A percentile compares a stretch with the other conserved stretches of the same genome.
phyloP scores from a whole-genome alignment of 768 basidiomycete genomes.

The Pulveroboletus sp. region DNA sequence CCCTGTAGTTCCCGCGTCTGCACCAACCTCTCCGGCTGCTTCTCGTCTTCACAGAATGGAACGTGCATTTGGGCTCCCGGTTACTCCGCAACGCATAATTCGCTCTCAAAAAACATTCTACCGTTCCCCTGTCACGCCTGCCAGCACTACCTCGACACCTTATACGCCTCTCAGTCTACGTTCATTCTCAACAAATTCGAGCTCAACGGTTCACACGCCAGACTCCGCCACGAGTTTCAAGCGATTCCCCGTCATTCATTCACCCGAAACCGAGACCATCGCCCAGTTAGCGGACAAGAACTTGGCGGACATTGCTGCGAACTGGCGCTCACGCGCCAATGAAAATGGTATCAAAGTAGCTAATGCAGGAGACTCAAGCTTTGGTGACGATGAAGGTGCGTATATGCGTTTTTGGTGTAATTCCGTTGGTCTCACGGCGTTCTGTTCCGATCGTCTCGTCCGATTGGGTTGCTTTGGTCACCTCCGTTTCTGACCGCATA shows the following conservation, averaged over 20 bases:
- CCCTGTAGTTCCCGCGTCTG: conserved; percentile 37
- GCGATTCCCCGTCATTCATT: conserved; percentile 40
- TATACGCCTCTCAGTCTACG: conserved; percentile 69
- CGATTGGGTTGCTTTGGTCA: not conserved
- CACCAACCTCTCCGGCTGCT: conserved; percentile 42
- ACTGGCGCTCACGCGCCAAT: conserved; percentile 68
- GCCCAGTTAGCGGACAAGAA: conserved; percentile 39
- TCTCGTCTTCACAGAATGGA: conserved; percentile 33
- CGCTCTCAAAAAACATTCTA: conserved; percentile 41
- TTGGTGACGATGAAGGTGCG: conserved; percentile 48
- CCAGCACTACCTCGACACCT: conserved; percentile 48
- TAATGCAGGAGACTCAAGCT: conserved; percentile 35
- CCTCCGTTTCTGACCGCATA: conserved; percentile 23
- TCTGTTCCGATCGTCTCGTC: conserved; percentile 6
- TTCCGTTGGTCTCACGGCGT: conserved; percentile 16
- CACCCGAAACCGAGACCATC: conserved; percentile 38
- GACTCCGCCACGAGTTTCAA: conserved; percentile 37
- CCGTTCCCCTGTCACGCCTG: conserved; percentile 60
- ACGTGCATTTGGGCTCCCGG: conserved; percentile 38
- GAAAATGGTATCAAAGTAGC: conserved; percentile 70
- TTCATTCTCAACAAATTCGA: conserved; percentile 53
- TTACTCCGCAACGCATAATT: conserved; percentile 62
- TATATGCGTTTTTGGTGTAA: conserved; percentile 21
- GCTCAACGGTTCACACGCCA: conserved; percentile 56
- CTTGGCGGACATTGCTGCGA: conserved; percentile 58